Base-by-base conservation (phyloP, 163 green algal genomes). In the Coccomyxa subellipsoidea region DNA sequence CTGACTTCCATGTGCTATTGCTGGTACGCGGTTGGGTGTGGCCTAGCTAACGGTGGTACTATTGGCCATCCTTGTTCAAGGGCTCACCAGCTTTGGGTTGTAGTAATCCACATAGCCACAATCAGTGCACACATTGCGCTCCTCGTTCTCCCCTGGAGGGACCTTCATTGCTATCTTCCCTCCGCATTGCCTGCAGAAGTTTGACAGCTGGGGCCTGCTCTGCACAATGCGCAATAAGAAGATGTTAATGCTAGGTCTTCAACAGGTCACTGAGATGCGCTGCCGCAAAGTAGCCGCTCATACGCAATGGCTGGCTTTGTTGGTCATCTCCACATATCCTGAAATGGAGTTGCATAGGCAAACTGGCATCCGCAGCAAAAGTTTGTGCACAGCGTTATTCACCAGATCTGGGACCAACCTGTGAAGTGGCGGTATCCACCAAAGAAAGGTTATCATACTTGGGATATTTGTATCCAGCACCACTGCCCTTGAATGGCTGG, bases 71-170 rank as follows among this genome's bases (percentile, higher is more conserved):
- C n/a, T n/a, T n/a, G n/a, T n/a, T n/a, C n/a, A n/a, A n/a, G n/a
- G n/a, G 34, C 81, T 37, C 70, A 93, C 89, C 88, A 94, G 88
- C 75, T 93, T 94, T 5, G 95, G 95, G 81, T 98, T 98, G 36
- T 90, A 85, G 83, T 97, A 98, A 77, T 97, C 90, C 15, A 96
- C 83, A 69, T 92, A 93, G 1, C 82, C 36, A 66, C 93, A 93
- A 23, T 15, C 79, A 10, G 35, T 86, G 85, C 94, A 98, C 32
- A 94, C 85, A 84, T 94, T 89, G 0, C 94, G 90, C 87, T 85
- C 92, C 37, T 89, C 85, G 38, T 83, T 82, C 35, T 96, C 92
- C 0, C 85, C 87, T 18, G 87, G 69, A 4, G 91, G 90, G 31
- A 91, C 54, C 6, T 69, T 27, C 9, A 95, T 53, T 8, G 87